Base-by-base conservation (phyloP, 2,329 filamentous ascomycete genomes). In the Colletotrichum chlorophyti region DNA sequence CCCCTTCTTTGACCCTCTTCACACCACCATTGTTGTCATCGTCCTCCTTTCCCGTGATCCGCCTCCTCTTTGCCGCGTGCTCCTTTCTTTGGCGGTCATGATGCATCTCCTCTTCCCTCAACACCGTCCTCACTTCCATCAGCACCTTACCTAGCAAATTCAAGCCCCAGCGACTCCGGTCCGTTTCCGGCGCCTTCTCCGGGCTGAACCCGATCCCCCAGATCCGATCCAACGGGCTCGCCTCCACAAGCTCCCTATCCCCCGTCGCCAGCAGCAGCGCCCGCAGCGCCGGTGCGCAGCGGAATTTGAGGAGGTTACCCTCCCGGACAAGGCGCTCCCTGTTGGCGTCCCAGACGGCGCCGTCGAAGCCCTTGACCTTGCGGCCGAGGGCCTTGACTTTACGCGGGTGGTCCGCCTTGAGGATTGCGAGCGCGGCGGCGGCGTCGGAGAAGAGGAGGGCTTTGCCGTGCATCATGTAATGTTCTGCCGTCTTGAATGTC, bases 161-260 rank as follows among this genome's bases (percentile, higher is more conserved):
- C 72, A 81, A 55, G 0, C 88, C 88, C 88, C 87, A 91, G 3
- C 69, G 63, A 15, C 72, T 67, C 43, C 79, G 76, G 46, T 78
- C 77, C 2, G 23, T 61, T 53, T 73, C 76, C 3, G 49, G 29
- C 3, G 86, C 86, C 65, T 79, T 72, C 15, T 71, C 73, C 7
- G 78, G 81, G 3, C 66, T 72, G 64, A 84, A 89, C 6, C 88
- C 88, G 41, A 91, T 74, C 2, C 87, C 88, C 88, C 87, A 91
- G 51, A 90, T 81, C 5, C 76, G 67, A 72, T 91, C 87, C 57
- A 70, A 76, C 10, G 86, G 83, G 57, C 80, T 80, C 27, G 85
- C 85, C 72, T 88, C 87, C 2, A 89, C 84, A 19, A 91, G 66
- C 69, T 87, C 81, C 41, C 81, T 73, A 5, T 84, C 79, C 0